Conservation (phyloP, 352 stramenopile species). For the Phytophthora hybrid region DNA sequence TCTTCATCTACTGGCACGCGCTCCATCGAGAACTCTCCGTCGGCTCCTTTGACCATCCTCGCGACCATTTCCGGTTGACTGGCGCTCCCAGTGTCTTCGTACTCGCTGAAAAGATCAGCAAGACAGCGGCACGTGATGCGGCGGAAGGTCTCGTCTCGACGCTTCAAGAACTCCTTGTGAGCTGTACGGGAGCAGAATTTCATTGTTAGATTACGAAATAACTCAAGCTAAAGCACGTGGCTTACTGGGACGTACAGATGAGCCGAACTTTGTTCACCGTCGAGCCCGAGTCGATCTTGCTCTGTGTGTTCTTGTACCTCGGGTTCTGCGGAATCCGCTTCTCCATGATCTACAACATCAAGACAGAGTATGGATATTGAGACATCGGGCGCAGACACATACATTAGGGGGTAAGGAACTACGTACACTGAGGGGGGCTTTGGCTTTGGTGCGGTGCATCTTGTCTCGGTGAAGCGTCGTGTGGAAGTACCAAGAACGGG, state of each 20-base stretch:
- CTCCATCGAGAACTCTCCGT: slow-evolving; percentile 78
- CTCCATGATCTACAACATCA: slow-evolving; percentile 68
- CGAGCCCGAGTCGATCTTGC: slow-evolving; percentile 78
- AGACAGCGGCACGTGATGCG: slow-evolving; percentile 75
- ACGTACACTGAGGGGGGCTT: slow-evolving; percentile 66
- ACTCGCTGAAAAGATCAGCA: slow-evolving; percentile 78
- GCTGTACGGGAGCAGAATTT: slow-evolving; percentile 36
- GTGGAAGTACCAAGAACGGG: not conserved
- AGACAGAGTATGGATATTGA: not conserved
- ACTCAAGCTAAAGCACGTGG: not conserved
- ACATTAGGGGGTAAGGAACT: not conserved
- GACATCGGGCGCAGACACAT: not conserved
- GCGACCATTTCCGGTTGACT: slow-evolving; percentile 77
- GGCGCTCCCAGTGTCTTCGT: slow-evolving; percentile 63
- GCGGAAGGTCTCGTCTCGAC: slow-evolving; percentile 82
- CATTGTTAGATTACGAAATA: not conserved
- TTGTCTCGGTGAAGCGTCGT: slow-evolving; percentile 9
- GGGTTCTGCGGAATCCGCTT: slow-evolving; percentile 80
- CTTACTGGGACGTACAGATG: slow-evolving; percentile 55
- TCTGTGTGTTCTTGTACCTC: slow-evolving; percentile 82
- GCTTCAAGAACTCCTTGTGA: slow-evolving; percentile 83
- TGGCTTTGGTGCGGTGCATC: slow-evolving; percentile 75
- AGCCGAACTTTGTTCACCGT: slow-evolving; percentile 83
- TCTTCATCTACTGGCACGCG: slow-evolving; percentile 59
- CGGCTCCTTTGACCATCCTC: slow-evolving; percentile 72